Percentiles rank a stretch among this genome's conserved stretches.
Evolutionary conservation across 169 alveolate species (phyloP).

Genomic region (Cryptosporidium baileyi): DNA sequence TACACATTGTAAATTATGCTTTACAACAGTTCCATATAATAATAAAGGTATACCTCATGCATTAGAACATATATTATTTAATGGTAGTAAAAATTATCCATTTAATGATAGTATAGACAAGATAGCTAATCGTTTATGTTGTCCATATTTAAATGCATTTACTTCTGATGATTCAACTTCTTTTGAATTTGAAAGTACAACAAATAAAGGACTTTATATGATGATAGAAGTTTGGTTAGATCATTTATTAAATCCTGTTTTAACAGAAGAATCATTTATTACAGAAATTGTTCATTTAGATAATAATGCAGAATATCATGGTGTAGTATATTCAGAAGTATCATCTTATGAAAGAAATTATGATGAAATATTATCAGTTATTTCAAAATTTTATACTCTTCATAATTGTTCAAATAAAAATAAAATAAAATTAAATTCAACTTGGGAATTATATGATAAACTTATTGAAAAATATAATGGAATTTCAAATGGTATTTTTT

Average conservation of each 20-base stretch:
- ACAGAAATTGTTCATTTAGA: conserved; percentile 52
- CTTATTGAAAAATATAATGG: conserved; percentile 14
- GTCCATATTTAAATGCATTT: conserved; percentile 47
- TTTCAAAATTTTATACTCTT: conserved; percentile 12
- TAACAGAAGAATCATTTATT: conserved; percentile 45
- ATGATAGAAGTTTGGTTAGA: conserved; percentile 43
- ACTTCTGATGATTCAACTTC: conserved; percentile 47
- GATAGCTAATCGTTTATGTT: conserved; percentile 19
- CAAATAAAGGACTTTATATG: not conserved
- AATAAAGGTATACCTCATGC: conserved; percentile 70
- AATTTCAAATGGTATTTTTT: not conserved
- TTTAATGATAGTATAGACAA: conserved; percentile 41
- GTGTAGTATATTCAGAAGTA: conserved; percentile 63
- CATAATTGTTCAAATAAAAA: not conserved
- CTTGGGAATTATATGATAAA: conserved; percentile 45
- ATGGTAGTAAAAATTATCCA: conserved; percentile 46
- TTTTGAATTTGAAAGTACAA: conserved; percentile 37
- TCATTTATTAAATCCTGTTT: conserved; percentile 23
- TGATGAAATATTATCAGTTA: conserved; percentile 11
- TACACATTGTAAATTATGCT: conserved; percentile 24
- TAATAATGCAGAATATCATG: conserved; percentile 56
- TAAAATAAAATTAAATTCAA: not conserved
- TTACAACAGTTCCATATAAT: conserved; percentile 32
- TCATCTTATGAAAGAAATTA: conserved; percentile 15
- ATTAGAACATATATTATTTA: conserved; percentile 32